phyloP scores from a whole-genome alignment of 164 flowering plant genomes.

The Kalanchoe fedtschenkoi region DNA sequence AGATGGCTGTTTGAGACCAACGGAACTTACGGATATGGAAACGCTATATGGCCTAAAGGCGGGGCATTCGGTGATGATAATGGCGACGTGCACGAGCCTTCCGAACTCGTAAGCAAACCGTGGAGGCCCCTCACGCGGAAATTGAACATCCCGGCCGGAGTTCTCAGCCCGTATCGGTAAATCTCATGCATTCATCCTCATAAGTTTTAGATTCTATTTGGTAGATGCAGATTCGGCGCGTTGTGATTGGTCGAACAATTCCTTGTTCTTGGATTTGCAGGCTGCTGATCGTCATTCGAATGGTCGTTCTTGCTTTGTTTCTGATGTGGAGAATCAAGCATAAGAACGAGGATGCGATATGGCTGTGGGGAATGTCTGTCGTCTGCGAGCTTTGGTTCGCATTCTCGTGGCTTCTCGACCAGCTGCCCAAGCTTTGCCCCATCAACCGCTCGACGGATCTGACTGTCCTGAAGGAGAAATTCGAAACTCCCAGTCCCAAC shows the following conservation, averaged over 20 bases:
- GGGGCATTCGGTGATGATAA: conserved; percentile 29
- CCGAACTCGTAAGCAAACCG: conserved; percentile 54
- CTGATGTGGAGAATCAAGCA: conserved; percentile 61
- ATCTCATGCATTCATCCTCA: neutral
- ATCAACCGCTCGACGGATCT: conserved; percentile 73
- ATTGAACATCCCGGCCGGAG: conserved; percentile 51
- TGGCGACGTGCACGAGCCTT: conserved; percentile 26
- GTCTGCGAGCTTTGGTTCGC: conserved; percentile 88
- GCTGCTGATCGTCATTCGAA: conserved; percentile 43
- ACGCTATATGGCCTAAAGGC: conserved; percentile 75
- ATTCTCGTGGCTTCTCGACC: conserved; percentile 84
- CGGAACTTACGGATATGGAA: conserved; percentile 83
- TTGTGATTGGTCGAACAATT: conserved; percentile 4
- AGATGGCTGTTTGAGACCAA: conserved; percentile 71
- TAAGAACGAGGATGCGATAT: conserved; percentile 61
- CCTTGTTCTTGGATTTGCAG: conserved; percentile 18
- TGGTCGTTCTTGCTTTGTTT: conserved; percentile 49
- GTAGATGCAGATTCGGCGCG: neutral
- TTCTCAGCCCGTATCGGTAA: conserved; percentile 76
- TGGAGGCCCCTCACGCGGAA: conserved; percentile 84
- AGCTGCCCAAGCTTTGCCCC: conserved; percentile 75
- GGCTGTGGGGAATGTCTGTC: conserved; percentile 85
- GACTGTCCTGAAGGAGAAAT: conserved; percentile 63
- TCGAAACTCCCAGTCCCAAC: conserved; percentile 44
- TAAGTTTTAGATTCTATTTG: neutral